Evolutionary conservation across 164 flowering plant species (phyloP).

Genomic region (Vitis rupestris): DNA sequence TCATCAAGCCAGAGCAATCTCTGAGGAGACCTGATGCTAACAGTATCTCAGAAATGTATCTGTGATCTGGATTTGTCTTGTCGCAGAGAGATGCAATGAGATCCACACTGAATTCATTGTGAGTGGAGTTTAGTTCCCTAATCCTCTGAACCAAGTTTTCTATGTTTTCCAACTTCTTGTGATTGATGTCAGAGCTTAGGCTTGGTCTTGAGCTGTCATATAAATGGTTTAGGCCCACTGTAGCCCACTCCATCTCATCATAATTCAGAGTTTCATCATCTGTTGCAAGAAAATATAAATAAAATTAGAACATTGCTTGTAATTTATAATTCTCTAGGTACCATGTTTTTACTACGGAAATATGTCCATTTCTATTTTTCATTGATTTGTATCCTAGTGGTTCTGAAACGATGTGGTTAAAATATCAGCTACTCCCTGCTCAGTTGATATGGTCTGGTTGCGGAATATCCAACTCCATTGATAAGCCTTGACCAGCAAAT

Average conservation of each 20-base stretch:
- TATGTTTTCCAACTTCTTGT: conserved; percentile 35
- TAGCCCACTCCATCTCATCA: conserved; percentile 40
- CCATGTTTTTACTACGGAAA: no score
- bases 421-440: background rate
- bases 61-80: conserved; percentile 46
- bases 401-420: no score
- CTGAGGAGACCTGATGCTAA: conserved; percentile 69
- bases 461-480: background rate
- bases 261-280: conserved; percentile 36
- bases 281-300: conserved; percentile 17
- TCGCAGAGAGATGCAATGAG: conserved; percentile 32
- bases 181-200: conserved; percentile 24
- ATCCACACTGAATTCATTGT: conserved; percentile 30
- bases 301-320: background rate
- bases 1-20: conserved; percentile 39
- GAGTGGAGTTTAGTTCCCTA: conserved; percentile 25
- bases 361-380: no score
- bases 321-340: no score
- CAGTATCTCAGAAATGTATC: conserved; percentile 67
- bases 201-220: conserved; percentile 16
- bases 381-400: no score
- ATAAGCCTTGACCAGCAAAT: background rate
- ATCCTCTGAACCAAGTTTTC: conserved; percentile 45
- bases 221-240: conserved; percentile 14
- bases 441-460: background rate